Evolutionary conservation across 495 filamentous ascomycete species (phyloP).

Genomic region (Hypoxylon fragiforme): DNA sequence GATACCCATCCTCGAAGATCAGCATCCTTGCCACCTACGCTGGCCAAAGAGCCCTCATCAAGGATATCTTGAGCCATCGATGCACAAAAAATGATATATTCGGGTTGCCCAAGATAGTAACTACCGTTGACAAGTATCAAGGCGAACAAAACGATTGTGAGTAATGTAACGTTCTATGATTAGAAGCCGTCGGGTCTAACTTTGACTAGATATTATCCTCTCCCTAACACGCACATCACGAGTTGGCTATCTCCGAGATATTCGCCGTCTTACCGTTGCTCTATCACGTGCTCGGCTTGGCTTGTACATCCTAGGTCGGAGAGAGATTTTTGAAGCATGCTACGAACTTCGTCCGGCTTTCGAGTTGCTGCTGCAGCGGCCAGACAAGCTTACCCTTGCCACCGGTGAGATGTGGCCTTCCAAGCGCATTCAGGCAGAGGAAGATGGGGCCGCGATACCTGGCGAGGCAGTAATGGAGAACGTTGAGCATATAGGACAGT

Average conservation of each 20-base stretch:
- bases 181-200: conserved; percentile 31
- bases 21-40: conserved; percentile 92
- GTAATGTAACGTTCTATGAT: conserved; percentile 37
- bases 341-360: conserved; percentile 88
- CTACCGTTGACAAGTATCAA: conserved; percentile 97
- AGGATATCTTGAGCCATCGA: conserved; percentile 83
- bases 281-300: conserved; percentile 91
- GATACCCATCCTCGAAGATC: conserved; percentile 91
- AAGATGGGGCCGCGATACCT: conserved; percentile 55
- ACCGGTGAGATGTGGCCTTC: conserved; percentile 87
- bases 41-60: conserved; percentile 88
- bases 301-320: conserved; percentile 89
- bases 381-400: conserved; percentile 77
- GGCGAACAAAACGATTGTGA: conserved; percentile 98
- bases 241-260: conserved; percentile 91
- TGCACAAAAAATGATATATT: conserved; percentile 84
- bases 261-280: conserved; percentile 94
- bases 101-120: conserved; percentile 85
- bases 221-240: conserved; percentile 85
- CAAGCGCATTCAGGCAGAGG: conserved; percentile 58
- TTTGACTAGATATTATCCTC: conserved; percentile 77
- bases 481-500: conserved; percentile 93
- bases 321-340: conserved; percentile 85
- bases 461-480: conserved; percentile 74
- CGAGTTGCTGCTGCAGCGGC: conserved; percentile 67